phyloP scores from a whole-genome alignment of 495 filamentous ascomycete genomes.

The Terfezia claveryi region DNA sequence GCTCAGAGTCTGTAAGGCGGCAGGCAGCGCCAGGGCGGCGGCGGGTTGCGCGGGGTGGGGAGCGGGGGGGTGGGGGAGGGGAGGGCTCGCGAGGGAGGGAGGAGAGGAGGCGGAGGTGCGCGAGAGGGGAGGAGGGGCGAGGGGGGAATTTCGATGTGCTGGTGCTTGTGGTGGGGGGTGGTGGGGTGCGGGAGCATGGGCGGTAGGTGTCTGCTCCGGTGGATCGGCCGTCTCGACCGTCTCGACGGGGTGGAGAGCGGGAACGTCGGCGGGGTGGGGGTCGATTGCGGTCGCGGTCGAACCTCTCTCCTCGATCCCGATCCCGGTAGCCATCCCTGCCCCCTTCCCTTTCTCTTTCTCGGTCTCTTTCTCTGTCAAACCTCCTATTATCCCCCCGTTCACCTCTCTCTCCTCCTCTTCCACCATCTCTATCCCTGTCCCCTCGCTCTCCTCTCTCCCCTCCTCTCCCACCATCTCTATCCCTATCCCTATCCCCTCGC shows the following conservation, averaged over 20 bases:
- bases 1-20: slow-evolving; percentile 46
- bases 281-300: background rate
- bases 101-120: background rate
- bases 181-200: background rate
- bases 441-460: too few relatives aligned
- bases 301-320: background rate
- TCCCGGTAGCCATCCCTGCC: background rate
- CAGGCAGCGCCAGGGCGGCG: slow-evolving; percentile 73
- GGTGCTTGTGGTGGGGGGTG: slow-evolving; percentile 16
- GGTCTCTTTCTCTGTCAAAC: background rate
- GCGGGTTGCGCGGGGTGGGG: slow-evolving; percentile 26
- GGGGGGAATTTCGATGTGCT: slow-evolving; percentile 5
- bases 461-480: too few relatives aligned
- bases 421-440: too few relatives aligned
- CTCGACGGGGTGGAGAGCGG: too few relatives aligned
- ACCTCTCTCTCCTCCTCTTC: too few relatives aligned
- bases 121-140: background rate
- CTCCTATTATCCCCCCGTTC: too few relatives aligned
- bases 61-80: background rate
- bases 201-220: background rate
- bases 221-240: background rate
- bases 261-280: background rate
- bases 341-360: background rate
- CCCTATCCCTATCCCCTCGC: too few relatives aligned
- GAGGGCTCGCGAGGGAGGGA: background rate